Conservation (phyloP, 345 rosid species). For the Sonneratia alba region DNA sequence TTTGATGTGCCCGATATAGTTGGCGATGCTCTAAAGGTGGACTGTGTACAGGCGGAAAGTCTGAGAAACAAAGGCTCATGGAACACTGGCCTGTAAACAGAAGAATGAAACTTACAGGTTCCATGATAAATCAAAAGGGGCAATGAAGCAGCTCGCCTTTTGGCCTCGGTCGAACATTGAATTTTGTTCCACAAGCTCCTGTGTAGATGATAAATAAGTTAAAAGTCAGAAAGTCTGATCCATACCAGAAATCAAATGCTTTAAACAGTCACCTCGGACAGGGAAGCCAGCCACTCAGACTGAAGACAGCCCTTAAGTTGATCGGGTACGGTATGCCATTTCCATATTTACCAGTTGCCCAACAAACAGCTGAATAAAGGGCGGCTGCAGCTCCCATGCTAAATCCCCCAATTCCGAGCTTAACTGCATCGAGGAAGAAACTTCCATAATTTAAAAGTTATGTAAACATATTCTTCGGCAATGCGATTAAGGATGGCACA, state of each 20-base stretch:
- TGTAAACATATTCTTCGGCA: too few relatives aligned
- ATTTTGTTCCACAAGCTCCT: slow-evolving; percentile 50
- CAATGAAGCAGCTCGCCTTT: slow-evolving; percentile 56
- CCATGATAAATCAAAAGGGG: slow-evolving; percentile 60
- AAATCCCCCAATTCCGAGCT: slow-evolving; percentile 87
- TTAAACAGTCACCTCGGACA: slow-evolving; percentile 48
- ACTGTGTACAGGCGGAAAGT: too few relatives aligned
- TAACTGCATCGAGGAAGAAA: slow-evolving; percentile 30
- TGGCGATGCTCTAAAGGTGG: too few relatives aligned
- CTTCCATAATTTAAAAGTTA: too few relatives aligned
- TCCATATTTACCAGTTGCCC: slow-evolving; percentile 53
- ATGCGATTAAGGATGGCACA: slow-evolving; percentile 4
- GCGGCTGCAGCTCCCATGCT: slow-evolving; percentile 92
- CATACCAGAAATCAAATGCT: too few relatives aligned
- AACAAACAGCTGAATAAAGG: slow-evolving; percentile 77
- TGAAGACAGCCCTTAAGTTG: slow-evolving; percentile 49
- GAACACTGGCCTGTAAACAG: too few relatives aligned
- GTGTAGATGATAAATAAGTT: too few relatives aligned
- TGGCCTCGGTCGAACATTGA: slow-evolving; percentile 53
- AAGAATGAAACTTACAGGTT: slow-evolving; percentile 32
- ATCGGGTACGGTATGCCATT: slow-evolving; percentile 55
- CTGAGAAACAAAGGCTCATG: too few relatives aligned
- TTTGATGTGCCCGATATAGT: too few relatives aligned
- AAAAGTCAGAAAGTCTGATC: too few relatives aligned
- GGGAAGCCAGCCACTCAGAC: slow-evolving; percentile 92